phyloP scores from a whole-genome alignment of 169 alveolate genomes.

The Cryptosporidium meleagridis region DNA sequence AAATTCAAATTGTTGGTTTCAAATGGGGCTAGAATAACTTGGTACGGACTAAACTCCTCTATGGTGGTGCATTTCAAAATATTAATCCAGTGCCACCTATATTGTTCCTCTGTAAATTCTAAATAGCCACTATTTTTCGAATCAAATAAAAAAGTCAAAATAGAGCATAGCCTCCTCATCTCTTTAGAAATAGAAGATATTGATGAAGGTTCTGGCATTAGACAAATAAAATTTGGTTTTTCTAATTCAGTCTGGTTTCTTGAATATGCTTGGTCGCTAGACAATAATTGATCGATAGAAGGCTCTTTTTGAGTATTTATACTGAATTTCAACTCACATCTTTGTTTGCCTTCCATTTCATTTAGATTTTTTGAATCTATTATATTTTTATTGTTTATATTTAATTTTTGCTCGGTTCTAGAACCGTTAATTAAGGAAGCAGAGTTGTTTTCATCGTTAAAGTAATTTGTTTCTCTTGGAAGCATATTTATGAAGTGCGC shows the following conservation, averaged over 20 bases:
- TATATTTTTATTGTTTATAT: too few relatives aligned
- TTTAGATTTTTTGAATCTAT: not conserved
- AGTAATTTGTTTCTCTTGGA: not conserved
- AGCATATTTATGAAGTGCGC: not conserved
- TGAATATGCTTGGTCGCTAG: not conserved
- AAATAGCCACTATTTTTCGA: not conserved
- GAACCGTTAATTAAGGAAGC: not conserved
- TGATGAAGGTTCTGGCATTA: not conserved
- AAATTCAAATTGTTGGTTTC: not conserved
- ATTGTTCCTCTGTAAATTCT: constrained; percentile 21
- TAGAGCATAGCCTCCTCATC: constrained; percentile 1
- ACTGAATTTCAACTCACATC: not conserved
- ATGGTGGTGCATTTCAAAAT: not conserved
- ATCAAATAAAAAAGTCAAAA: constrained; percentile 1
- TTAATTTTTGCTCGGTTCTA: not conserved
- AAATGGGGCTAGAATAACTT: not conserved
- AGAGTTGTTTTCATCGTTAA: too few relatives aligned
- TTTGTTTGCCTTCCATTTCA: not conserved
- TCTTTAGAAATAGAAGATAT: not conserved
- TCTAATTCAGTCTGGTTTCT: not conserved
- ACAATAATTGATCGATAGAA: not conserved
- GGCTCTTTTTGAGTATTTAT: not conserved
- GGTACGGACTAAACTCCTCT: not conserved
- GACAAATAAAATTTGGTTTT: not conserved
- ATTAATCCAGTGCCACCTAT: constrained; percentile 31